These are phyloP conservation scores for Skeletonema grethae DNA, from an alignment of 108 stramenopile species.

Conservation along the genomic window DNA sequence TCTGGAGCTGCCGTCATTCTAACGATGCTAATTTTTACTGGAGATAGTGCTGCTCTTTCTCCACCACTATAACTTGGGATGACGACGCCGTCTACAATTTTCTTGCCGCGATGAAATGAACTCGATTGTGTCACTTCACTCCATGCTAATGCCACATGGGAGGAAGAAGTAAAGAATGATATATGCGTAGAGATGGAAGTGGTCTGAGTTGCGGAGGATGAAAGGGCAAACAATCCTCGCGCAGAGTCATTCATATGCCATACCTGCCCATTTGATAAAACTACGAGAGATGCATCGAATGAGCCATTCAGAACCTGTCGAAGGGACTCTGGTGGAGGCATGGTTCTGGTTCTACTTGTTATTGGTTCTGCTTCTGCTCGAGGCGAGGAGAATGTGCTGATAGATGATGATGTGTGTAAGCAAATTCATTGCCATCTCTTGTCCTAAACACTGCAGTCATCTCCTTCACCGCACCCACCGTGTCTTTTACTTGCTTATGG, in stretches of 20 bases:
- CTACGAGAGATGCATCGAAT: conserved; percentile 21
- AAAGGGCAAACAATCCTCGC: conserved; percentile 12
- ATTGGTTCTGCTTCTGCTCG: no score
- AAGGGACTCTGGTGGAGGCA: conserved; percentile 23
- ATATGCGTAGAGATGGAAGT: conserved; percentile 6
- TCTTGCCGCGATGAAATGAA: conserved; percentile 10
- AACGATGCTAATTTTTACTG: conserved; percentile 24
- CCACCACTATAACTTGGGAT: background rate
- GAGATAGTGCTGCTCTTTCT: background rate
- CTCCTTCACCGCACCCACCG: no score
- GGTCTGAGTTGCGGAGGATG: background rate
- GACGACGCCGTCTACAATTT: conserved; percentile 4
- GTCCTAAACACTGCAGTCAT: no score
- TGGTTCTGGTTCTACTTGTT: background rate
- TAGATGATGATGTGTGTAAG: background rate
- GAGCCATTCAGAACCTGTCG: conserved; percentile 27
- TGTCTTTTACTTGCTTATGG: no score
- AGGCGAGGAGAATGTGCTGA: no score
- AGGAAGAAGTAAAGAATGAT: conserved; percentile 14
- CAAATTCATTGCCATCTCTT: no score
- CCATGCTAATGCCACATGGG: conserved; percentile 11
- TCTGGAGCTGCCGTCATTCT: conserved; percentile 10
- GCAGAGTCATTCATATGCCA: conserved; percentile 34
- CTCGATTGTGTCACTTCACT: conserved; percentile 9
- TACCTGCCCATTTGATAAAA: conserved; percentile 26